Evolutionary conservation across 2,329 filamentous ascomycete genomes (phyloP), one percentile per base, ranked within the genome.

Genomic region (Alternaria consortialis): DNA sequence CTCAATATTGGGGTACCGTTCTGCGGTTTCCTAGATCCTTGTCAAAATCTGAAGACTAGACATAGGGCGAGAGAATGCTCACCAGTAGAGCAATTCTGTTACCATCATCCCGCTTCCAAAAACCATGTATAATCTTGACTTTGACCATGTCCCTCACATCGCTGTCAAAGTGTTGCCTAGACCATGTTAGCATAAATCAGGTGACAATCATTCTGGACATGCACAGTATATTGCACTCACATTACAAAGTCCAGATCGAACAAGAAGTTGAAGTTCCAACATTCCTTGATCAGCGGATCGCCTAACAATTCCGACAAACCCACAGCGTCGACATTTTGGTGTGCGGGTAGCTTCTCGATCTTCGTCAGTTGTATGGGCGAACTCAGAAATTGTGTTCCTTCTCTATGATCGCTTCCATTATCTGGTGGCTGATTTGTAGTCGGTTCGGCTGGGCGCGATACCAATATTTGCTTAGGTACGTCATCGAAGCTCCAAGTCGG

Each of bases 341-440:
- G 73, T 2, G 81, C 76, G 2, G 87, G 82, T 0, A 94, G 80
- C 68, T 91, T 90, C 29, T 81, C 83, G 55, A 95, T 89, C 60
- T 83, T 84, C 0, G 90, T 94, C 13, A 95, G 85, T 58, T 88
- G 87, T 66, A 94, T 86, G 0, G 92, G 92, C 1, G 91, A 94
- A 2, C 79, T 74, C 25, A 87, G 9, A 43, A 63, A 59, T 8
- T 9, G 40, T n/a, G 29, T 53, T 31, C 29, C 32, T 36, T 37
- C 12, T 13, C 6, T 17, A 2, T 27, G 23, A 20, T 52, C 42
- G 37, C 34, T 43, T 46, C 56, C 32, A 43, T 43, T 29, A 4
- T 32, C 29, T 40, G 23, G 29, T 12, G 15, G 15, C 20, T n/a
- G 53, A 6, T 25, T 39, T n/a, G 37, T 17, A 5, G 40, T 15